These are phyloP conservation scores for Irpex rosettiformis DNA, from an alignment of 1,284 basidiomycete genomes.

Conservation along the genomic window DNA sequence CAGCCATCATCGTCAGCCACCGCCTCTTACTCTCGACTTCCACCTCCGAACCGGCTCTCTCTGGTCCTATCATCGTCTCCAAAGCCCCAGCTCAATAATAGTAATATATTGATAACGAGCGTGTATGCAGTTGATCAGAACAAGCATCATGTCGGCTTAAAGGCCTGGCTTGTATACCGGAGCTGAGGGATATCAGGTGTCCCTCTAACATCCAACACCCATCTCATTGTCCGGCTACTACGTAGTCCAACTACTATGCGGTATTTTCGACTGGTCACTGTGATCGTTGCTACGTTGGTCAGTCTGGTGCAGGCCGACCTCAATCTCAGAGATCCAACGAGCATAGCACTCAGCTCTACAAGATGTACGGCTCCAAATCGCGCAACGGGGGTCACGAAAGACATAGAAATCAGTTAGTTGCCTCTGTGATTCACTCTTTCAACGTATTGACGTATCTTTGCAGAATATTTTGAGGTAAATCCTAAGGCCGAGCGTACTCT, in stretches of 20 bases:
- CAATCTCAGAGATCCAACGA: not conserved
- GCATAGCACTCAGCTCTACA: constrained; percentile 4
- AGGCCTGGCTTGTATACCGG: not conserved
- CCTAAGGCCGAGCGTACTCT: constrained; percentile 45
- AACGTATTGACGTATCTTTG: not conserved
- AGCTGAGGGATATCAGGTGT: not conserved
- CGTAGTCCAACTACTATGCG: not conserved
- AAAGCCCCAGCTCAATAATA: not conserved
- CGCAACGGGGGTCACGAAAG: constrained; percentile 17
- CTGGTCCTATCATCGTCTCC: not conserved
- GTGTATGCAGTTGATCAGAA: not conserved
- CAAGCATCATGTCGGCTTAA: not conserved
- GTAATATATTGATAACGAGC: not conserved
- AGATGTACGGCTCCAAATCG: constrained; percentile 26
- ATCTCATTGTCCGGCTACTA: not conserved
- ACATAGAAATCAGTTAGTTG: constrained; percentile 26
- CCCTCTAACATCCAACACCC: not conserved
- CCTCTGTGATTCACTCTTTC: not conserved
- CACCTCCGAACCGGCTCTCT: not conserved
- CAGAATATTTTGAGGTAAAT: constrained; percentile 67
- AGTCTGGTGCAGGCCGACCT: not conserved
- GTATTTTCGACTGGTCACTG: not conserved
- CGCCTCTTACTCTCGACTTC: not conserved
- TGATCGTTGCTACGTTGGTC: not conserved
- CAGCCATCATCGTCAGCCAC: not conserved